Conservation (phyloP, 1,284 basidiomycete species). For the Cryptococcus maquisensis region DNA sequence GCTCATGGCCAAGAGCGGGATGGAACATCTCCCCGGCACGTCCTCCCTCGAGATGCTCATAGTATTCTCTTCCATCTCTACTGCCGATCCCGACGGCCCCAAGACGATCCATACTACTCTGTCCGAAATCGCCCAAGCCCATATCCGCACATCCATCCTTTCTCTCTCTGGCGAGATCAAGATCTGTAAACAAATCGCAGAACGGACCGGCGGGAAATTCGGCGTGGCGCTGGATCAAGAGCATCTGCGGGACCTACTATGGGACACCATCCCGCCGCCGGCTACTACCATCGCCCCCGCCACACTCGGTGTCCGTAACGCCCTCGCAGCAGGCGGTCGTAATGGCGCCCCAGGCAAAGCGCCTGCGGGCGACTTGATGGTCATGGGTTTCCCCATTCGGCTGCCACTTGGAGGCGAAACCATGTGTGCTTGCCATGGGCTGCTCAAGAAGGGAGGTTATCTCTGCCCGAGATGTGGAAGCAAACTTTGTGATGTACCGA, state of each 20-base stretch:
- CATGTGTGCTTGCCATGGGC: slow-evolving; percentile 89
- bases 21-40: slow-evolving; percentile 90
- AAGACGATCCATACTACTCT: slow-evolving; percentile 80
- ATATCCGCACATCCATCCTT: slow-evolving; percentile 86
- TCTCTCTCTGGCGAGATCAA: slow-evolving; percentile 96
- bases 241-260: slow-evolving; percentile 90
- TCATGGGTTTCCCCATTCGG: slow-evolving; percentile 97
- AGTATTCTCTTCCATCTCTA: slow-evolving; percentile 90
- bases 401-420: slow-evolving; percentile 77
- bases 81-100: slow-evolving; percentile 86
- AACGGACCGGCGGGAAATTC: slow-evolving; percentile 84
- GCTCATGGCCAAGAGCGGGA: slow-evolving; percentile 86
- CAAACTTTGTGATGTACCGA: slow-evolving; percentile 95
- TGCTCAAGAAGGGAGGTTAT: slow-evolving; percentile 84
- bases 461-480: slow-evolving; percentile 88
- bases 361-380: slow-evolving; percentile 83
- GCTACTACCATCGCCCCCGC: slow-evolving; percentile 59
- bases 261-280: slow-evolving; percentile 92
- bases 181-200: slow-evolving; percentile 84
- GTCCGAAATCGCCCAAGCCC: slow-evolving; percentile 69
- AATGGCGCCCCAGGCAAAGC: slow-evolving; percentile 43
- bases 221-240: slow-evolving; percentile 96
- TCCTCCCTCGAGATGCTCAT: slow-evolving; percentile 92
- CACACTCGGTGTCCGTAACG: slow-evolving; percentile 44
- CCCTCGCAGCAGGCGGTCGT: slow-evolving; percentile 53